These are phyloP conservation scores for Botrytis squamosa DNA, from an alignment of 2,329 filamentous ascomycete species.

Conservation along the genomic window DNA sequence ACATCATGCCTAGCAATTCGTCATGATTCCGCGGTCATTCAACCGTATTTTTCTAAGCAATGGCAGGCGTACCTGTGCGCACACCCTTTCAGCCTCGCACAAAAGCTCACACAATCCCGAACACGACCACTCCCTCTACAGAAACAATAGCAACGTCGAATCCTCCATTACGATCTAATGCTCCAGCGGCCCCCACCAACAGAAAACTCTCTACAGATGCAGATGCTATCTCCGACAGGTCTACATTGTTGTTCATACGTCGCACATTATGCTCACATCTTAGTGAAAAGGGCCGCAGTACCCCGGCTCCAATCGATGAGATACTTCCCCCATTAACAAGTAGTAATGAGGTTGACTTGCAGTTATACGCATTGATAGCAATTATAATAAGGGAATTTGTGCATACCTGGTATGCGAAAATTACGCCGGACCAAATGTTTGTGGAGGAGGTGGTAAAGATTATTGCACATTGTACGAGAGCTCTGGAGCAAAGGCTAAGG, in stretches of 20 bases:
- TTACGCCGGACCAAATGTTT: slow-evolving; percentile 87
- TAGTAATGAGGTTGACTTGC: slow-evolving; percentile 87
- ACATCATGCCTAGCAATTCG: neutral
- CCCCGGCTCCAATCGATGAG: slow-evolving; percentile 68
- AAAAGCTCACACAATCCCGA: slow-evolving; percentile 13
- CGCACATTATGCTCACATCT: slow-evolving; percentile 77
- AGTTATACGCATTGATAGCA: slow-evolving; percentile 89
- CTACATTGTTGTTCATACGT: slow-evolving; percentile 78
- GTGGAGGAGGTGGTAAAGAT: slow-evolving; percentile 85
- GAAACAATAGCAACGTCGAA: slow-evolving; percentile 5
- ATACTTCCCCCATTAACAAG: slow-evolving; percentile 88
- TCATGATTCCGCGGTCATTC: slow-evolving; percentile 7
- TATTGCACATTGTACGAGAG: slow-evolving; percentile 87
- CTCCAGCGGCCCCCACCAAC: slow-evolving; percentile 33
- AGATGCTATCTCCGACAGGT: slow-evolving; percentile 69
- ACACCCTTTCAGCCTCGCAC: slow-evolving; percentile 22
- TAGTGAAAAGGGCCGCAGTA: slow-evolving; percentile 54
- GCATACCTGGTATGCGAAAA: slow-evolving; percentile 87
- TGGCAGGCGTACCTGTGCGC: slow-evolving; percentile 19
- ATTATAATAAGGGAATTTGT: slow-evolving; percentile 89
- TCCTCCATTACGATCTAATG: slow-evolving; percentile 24
- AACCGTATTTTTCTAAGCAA: slow-evolving; percentile 6
- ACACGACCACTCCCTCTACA: slow-evolving; percentile 8
- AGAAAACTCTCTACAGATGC: slow-evolving; percentile 47
- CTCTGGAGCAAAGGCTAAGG: slow-evolving; percentile 79